A percentile compares a stretch with the other conserved stretches of the same genome.
These are phyloP conservation scores for Naganishia liquefaciens DNA, from an alignment of 1,284 basidiomycete species.

Conservation along the genomic window DNA sequence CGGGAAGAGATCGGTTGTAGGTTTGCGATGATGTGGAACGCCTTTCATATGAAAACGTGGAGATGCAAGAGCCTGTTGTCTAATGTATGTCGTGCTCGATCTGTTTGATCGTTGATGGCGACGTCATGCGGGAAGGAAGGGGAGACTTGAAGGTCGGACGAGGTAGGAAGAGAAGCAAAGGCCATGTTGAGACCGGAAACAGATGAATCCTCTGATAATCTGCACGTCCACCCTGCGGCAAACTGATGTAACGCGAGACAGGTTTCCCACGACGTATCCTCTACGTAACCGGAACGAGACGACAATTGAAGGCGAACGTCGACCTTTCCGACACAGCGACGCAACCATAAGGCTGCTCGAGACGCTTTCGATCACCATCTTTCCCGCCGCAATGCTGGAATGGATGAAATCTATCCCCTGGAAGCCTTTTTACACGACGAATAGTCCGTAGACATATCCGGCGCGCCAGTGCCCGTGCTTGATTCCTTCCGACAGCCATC, in stretches of 20 bases:
- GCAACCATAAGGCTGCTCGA: slow-evolving; percentile 9
- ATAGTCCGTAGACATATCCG: too few relatives aligned
- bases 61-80: slow-evolving; percentile 1
- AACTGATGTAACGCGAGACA: slow-evolving; percentile 11
- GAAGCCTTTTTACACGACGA: slow-evolving; percentile 5
- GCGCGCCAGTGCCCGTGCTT: neutral
- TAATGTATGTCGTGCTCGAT: slow-evolving; percentile 10
- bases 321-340: neutral
- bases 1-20: slow-evolving; percentile 16
- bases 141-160: too few relatives aligned
- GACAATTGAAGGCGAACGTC: neutral
- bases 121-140: slow-evolving; percentile 11
- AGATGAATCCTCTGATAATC: slow-evolving; percentile 11
- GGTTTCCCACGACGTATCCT: neutral
- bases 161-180: slow-evolving; percentile 3
- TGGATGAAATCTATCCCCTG: slow-evolving; percentile 7
- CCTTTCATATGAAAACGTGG: slow-evolving; percentile 9
- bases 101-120: slow-evolving; percentile 14
- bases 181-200: slow-evolving; percentile 5
- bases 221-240: slow-evolving; percentile 12
- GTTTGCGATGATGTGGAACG: neutral
- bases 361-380: slow-evolving; percentile 10
- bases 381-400: slow-evolving; percentile 3
- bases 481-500: neutral
- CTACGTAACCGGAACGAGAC: neutral